phyloP scores from a whole-genome alignment of 768 basidiomycete species.

The Psilocybe azurescens region DNA sequence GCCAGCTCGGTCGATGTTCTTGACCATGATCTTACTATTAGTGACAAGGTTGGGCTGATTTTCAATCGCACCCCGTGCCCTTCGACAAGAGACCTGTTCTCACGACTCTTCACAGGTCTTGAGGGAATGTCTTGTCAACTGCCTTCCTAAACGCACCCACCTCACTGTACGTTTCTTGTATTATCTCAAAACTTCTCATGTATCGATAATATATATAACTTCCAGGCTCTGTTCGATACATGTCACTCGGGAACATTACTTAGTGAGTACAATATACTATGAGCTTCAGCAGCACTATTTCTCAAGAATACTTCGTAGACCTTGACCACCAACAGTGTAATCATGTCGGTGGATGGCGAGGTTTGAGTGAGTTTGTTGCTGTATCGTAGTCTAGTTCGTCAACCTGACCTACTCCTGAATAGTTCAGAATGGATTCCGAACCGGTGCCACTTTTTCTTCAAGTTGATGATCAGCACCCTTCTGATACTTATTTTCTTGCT shows the following conservation, averaged over 20 bases:
- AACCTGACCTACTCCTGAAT: background rate
- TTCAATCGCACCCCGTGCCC: too few species aligned
- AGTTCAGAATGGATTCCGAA: background rate
- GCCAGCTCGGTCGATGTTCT: too few species aligned
- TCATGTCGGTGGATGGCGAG: constrained; percentile 9
- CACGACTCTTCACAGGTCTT: background rate
- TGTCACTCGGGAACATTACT: constrained; percentile 21
- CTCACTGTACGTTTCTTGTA: constrained; percentile 4
- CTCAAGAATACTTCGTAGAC: constrained; percentile 5
- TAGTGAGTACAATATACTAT: constrained; percentile 3
- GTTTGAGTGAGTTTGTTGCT: constrained; percentile 6
- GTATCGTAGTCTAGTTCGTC: too few species aligned
- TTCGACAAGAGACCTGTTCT: too few species aligned
- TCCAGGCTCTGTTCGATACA: constrained; percentile 15
- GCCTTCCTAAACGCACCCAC: constrained; percentile 4
- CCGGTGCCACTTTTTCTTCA: background rate
- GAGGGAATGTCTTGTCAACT: constrained; percentile 9
- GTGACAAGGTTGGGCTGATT: constrained; percentile 6
- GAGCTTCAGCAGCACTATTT: background rate
- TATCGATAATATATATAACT: too few species aligned
- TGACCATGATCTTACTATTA: background rate
- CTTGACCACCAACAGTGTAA: constrained; percentile 20
- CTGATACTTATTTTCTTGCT: background rate
- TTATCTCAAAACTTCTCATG: too few species aligned
- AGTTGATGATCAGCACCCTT: too few species aligned